Conservation (phyloP, 441 rosid genomes). For the Iberis amara region DNA sequence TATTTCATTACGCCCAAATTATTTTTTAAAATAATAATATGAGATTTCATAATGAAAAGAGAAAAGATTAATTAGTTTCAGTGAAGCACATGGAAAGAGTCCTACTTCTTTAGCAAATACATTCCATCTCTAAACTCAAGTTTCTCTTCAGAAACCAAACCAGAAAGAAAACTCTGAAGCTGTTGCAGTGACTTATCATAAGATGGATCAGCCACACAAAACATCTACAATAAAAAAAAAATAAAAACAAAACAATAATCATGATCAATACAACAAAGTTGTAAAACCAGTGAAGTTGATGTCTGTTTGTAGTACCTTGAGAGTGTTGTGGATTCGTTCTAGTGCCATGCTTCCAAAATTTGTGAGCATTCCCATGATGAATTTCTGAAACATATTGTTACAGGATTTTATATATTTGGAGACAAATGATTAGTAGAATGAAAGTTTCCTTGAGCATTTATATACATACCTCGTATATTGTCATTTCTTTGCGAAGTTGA, state of each 20-base stretch:
- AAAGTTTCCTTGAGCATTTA: constrained; percentile 9
- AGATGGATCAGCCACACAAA: constrained; percentile 81
- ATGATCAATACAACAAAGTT: constrained; percentile 3
- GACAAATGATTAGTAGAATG: neutral
- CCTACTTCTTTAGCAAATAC: constrained; percentile 77
- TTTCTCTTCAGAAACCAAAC: constrained; percentile 83
- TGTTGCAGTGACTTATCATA: constrained; percentile 91
- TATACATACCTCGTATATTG: constrained; percentile 68
- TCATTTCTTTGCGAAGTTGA: constrained; percentile 85
- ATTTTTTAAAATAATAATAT: no score
- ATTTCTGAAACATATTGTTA: constrained; percentile 48
- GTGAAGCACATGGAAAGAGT: neutral
- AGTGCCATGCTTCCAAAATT: constrained; percentile 83
- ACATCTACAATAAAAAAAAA: constrained; percentile 50
- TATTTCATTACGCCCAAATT: no score
- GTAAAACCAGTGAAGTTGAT: neutral
- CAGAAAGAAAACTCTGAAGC: constrained; percentile 83
- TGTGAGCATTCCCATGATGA: constrained; percentile 91
- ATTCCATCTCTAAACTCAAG: constrained; percentile 71
- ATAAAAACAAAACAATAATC: neutral
- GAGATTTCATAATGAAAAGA: neutral
- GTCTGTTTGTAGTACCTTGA: constrained; percentile 45
- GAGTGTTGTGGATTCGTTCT: constrained; percentile 84
- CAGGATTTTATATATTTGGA: neutral
- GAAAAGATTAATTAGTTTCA: neutral